Percentiles rank a stretch among this genome's conserved stretches.
These are phyloP conservation scores for Hortaea sp. DNA, from an alignment of 2,329 filamentous ascomycete species.

Conservation along the genomic window DNA sequence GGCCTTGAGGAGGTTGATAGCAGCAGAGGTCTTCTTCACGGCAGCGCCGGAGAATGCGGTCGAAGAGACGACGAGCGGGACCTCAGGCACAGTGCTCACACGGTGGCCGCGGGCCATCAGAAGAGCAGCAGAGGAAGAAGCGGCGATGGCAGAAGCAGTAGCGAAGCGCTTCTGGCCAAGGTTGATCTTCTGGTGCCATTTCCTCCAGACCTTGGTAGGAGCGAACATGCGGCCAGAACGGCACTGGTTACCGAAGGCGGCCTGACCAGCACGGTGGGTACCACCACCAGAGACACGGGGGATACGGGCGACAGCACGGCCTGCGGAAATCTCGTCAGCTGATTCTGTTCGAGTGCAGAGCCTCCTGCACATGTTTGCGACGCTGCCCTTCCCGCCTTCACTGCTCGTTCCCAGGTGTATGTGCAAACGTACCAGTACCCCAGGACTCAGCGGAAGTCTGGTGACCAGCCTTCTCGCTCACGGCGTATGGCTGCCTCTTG, in stretches of 20 bases:
- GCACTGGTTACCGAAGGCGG: slow-evolving; percentile 99
- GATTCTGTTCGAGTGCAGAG: background rate
- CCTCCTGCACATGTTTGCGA: no score
- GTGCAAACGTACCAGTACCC: slow-evolving; percentile 68
- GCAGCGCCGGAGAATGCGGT: slow-evolving; percentile 71
- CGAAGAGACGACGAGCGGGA: slow-evolving; percentile 92
- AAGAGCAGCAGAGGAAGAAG: slow-evolving; percentile 88
- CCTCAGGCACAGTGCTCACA: slow-evolving; percentile 83
- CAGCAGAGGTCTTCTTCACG: slow-evolving; percentile 79
- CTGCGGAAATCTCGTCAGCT: slow-evolving; percentile 35
- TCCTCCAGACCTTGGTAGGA: slow-evolving; percentile 99
- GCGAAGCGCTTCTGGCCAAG: slow-evolving; percentile 98
- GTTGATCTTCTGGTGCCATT: slow-evolving; percentile 99
- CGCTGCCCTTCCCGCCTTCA: background rate
- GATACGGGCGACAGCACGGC: slow-evolving; percentile 99
- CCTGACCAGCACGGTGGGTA: slow-evolving; percentile 99
- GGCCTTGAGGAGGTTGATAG: slow-evolving; percentile 77
- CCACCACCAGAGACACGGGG: slow-evolving; percentile 99
- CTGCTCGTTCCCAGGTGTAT: background rate
- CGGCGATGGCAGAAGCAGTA: slow-evolving; percentile 92
- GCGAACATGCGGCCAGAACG: slow-evolving; percentile 99
- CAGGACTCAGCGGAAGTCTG: slow-evolving; percentile 99
- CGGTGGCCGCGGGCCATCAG: slow-evolving; percentile 96
- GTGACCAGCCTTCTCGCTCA: slow-evolving; percentile 99
- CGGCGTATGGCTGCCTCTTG: slow-evolving; percentile 98